phyloP scores from a whole-genome alignment of 2,329 filamentous ascomycete species.

The Reticulascus tulasneorum region DNA sequence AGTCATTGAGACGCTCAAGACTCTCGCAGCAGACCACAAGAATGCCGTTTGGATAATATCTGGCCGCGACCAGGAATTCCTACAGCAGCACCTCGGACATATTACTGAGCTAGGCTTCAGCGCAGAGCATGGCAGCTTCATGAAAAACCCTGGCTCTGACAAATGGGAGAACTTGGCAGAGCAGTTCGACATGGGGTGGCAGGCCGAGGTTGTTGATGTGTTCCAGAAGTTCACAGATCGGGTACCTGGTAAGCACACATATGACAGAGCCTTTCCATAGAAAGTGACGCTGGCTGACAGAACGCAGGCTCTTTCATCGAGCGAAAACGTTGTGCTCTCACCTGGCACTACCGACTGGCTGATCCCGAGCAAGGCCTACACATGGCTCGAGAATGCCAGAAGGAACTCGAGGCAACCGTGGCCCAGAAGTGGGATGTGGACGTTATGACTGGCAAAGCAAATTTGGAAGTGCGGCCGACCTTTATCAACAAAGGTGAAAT shows the following conservation, averaged over 20 bases:
- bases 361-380: slow-evolving; percentile 81
- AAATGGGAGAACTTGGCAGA: slow-evolving; percentile 89
- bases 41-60: slow-evolving; percentile 99
- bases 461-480: slow-evolving; percentile 91
- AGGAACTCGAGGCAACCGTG: slow-evolving; percentile 73
- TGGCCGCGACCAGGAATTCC: slow-evolving; percentile 86
- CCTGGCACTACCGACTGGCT: slow-evolving; percentile 93
- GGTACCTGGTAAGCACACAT: slow-evolving; percentile 64
- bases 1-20: slow-evolving; percentile 74
- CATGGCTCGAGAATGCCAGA: slow-evolving; percentile 76
- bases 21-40: slow-evolving; percentile 70
- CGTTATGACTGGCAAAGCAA: slow-evolving; percentile 95
- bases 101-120: slow-evolving; percentile 87
- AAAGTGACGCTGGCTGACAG: neutral
- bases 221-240: slow-evolving; percentile 87
- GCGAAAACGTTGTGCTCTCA: slow-evolving; percentile 87
- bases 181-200: slow-evolving; percentile 87
- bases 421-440: slow-evolving; percentile 83
- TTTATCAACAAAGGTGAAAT: slow-evolving; percentile 99
- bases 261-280: neutral
- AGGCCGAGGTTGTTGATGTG: slow-evolving; percentile 74
- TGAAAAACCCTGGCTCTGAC: slow-evolving; percentile 70
- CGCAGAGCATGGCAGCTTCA: slow-evolving; percentile 95
- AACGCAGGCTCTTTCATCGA: slow-evolving; percentile 79
- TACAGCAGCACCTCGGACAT: slow-evolving; percentile 88